phyloP scores from a whole-genome alignment of 768 basidiomycete genomes.

The Leccinum ochraceum region DNA sequence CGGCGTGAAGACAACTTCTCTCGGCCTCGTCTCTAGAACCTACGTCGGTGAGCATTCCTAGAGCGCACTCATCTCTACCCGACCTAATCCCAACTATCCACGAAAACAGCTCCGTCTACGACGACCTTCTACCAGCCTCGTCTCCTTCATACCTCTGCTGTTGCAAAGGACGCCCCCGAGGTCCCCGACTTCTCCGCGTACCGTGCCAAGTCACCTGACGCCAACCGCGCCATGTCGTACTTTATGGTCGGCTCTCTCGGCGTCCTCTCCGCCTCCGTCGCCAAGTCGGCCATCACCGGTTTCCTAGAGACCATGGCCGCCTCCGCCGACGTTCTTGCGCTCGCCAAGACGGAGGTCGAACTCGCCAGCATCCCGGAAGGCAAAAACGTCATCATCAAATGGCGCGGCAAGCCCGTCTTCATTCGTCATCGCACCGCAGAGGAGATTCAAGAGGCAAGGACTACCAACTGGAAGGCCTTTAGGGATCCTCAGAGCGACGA shows the following conservation, averaged over 20 bases:
- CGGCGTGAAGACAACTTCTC: constrained; percentile 45
- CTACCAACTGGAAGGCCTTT: constrained; percentile 79
- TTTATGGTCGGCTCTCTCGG: constrained; percentile 93
- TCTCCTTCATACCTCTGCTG: constrained; percentile 75
- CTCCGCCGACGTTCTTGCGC: constrained; percentile 95
- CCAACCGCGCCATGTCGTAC: constrained; percentile 79
- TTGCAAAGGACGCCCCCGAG: constrained; percentile 67
- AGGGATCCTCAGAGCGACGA: constrained; percentile 94
- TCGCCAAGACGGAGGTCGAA: constrained; percentile 97
- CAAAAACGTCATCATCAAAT: constrained; percentile 97
- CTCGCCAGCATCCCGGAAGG: constrained; percentile 91
- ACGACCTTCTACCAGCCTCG: constrained; percentile 63
- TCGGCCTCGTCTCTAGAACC: constrained; percentile 65
- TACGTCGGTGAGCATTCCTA: constrained; percentile 52
- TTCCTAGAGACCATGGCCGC: constrained; percentile 96
- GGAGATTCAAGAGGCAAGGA: constrained; percentile 93
- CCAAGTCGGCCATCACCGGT: constrained; percentile 91
- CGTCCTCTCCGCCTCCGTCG: constrained; percentile 89
- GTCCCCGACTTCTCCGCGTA: constrained; percentile 91
- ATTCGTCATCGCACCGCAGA: constrained; percentile 91
- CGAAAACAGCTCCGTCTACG: constrained; percentile 45
- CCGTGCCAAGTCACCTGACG: constrained; percentile 61
- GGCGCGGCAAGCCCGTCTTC: constrained; percentile 99
- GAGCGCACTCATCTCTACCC: not conserved
- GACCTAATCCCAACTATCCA: constrained; percentile 15